Percentiles rank a stretch among this genome's conserved stretches.
These are phyloP conservation scores for Fusarium equiseti DNA, from an alignment of 2,329 filamentous ascomycete genomes.

Conservation along the genomic window DNA sequence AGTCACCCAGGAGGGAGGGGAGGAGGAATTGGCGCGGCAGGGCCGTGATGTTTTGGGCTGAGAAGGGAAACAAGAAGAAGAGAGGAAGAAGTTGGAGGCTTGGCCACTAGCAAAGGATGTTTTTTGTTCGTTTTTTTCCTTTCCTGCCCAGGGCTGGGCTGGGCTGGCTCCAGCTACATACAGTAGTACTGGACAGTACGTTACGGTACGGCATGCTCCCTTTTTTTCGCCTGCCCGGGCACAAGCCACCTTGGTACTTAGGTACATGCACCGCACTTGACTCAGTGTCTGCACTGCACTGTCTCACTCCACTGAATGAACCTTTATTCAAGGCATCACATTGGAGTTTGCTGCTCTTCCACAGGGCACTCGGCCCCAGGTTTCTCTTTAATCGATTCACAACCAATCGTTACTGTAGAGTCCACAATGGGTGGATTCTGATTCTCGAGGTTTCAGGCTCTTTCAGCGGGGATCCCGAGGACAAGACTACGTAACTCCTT, in stretches of 20 bases:
- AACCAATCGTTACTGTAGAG: constrained; percentile 3
- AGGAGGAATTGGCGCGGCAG: constrained; percentile 59
- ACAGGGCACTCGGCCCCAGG: constrained; percentile 18
- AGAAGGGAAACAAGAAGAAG: constrained; percentile 43
- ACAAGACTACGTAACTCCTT: background rate
- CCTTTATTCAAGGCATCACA: background rate
- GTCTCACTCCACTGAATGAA: constrained; percentile 21
- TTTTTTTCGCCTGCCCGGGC: constrained; percentile 24
- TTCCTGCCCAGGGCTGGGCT: constrained; percentile 17
- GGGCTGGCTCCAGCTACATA: background rate
- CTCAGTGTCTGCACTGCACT: constrained; percentile 26
- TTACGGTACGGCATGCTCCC: constrained; percentile 10
- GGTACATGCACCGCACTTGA: constrained; percentile 29
- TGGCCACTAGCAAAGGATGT: constrained; percentile 39
- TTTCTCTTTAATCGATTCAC: background rate
- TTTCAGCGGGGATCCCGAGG: constrained; percentile 13
- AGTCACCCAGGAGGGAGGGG: constrained; percentile 54
- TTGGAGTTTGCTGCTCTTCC: background rate
- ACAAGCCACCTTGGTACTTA: constrained; percentile 22
- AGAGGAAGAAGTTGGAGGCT: constrained; percentile 36
- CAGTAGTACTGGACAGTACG: background rate
- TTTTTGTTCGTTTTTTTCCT: constrained; percentile 40
- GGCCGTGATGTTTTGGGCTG: constrained; percentile 55
- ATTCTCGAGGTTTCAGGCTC: constrained; percentile 12
- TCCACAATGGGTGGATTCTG: constrained; percentile 5